Conservation (phyloP, 2,329 filamentous ascomycete genomes). For the Volutella citrinella region DNA sequence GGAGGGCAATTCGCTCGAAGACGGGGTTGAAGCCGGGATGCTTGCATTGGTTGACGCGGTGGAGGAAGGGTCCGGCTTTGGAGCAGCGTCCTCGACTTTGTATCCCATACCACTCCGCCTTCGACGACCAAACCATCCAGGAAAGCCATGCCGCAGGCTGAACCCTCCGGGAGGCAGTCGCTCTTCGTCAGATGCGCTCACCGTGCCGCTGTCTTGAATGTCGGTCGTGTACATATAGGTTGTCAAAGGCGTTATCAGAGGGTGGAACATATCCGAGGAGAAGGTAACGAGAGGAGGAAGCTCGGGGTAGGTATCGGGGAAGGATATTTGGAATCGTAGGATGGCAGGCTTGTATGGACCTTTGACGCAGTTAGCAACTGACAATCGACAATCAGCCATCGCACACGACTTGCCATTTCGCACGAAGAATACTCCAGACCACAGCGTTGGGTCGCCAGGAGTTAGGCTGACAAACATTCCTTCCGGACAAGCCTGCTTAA, state of each 20-base stretch:
- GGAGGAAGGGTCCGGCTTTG: slow-evolving; percentile 23
- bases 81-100: too few relatives aligned
- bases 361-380: too few relatives aligned
- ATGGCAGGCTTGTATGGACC: slow-evolving; percentile 87
- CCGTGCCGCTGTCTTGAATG: slow-evolving; percentile 69
- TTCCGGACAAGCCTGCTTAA: slow-evolving; percentile 78
- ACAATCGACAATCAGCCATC: neutral
- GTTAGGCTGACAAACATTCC: slow-evolving; percentile 85
- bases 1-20: slow-evolving; percentile 27
- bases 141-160: slow-evolving; percentile 86
- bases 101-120: slow-evolving; percentile 38
- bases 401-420: slow-evolving; percentile 65
- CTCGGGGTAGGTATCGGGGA: slow-evolving; percentile 75
- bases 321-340: slow-evolving; percentile 85
- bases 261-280: slow-evolving; percentile 91
- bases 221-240: slow-evolving; percentile 90
- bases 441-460: slow-evolving; percentile 75
- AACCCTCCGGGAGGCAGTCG: slow-evolving; percentile 84
- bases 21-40: slow-evolving; percentile 29
- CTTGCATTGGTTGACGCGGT: slow-evolving; percentile 19
- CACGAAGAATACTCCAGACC: slow-evolving; percentile 90
- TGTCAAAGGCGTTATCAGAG: slow-evolving; percentile 86
- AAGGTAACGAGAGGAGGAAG: slow-evolving; percentile 85
- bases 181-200: slow-evolving; percentile 81
- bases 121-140: slow-evolving; percentile 76